Conservation (phyloP, 2,329 filamentous ascomycete species). For the Tolypocladium nubicola region DNA sequence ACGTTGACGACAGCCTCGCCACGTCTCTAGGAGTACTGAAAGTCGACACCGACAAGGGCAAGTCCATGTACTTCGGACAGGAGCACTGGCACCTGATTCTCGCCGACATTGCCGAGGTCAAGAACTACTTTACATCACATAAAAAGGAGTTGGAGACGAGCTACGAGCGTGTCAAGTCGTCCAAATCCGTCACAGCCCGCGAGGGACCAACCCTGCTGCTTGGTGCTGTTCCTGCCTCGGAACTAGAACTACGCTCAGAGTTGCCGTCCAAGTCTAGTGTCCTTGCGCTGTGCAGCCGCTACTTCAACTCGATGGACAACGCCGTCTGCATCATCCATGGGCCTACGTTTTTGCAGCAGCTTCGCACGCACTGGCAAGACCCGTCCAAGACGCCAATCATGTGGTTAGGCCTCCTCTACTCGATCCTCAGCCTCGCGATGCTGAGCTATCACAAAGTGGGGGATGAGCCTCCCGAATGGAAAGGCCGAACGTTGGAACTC, state of each 20-base stretch:
- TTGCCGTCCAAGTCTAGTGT: conserved; percentile 74
- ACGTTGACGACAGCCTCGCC: conserved; percentile 57
- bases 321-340: conserved; percentile 68
- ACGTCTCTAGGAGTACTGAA: conserved; percentile 74
- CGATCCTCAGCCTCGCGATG: conserved; percentile 66
- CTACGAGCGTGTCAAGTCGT: conserved; percentile 62
- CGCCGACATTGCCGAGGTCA: conserved; percentile 81
- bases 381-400: conserved; percentile 63
- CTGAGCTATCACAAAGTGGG: conserved; percentile 71
- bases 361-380: conserved; percentile 57
- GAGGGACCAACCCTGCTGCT: conserved; percentile 72
- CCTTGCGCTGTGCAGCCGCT: conserved; percentile 77
- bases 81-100: conserved; percentile 77
- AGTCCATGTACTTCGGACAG: conserved; percentile 72
- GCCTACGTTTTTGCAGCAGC: conserved; percentile 72
- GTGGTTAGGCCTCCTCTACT: conserved; percentile 70
- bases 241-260: conserved; percentile 66
- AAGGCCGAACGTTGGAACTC: conserved; percentile 50
- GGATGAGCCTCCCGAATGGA: conserved; percentile 71
- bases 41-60: conserved; percentile 65
- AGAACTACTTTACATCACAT: conserved; percentile 76
- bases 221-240: conserved; percentile 59
- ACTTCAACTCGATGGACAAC: conserved; percentile 74
- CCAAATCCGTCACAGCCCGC: conserved; percentile 47
- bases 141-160: conserved; percentile 84